These are phyloP conservation scores for Clarireedia hainanense DNA, from an alignment of 2,329 filamentous ascomycete species.

Conservation along the genomic window DNA sequence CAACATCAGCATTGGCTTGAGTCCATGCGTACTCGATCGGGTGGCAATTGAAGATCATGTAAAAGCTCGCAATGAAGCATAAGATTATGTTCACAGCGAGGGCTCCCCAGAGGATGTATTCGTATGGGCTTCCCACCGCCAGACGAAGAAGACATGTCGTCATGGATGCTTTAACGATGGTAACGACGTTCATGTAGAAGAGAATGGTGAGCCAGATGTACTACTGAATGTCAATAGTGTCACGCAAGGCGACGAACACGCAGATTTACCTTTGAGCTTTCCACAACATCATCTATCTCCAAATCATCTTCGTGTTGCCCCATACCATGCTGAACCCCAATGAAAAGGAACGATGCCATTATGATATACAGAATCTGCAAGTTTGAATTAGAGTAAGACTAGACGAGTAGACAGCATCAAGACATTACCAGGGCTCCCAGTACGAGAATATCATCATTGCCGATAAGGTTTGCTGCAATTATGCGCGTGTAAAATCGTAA, in stretches of 20 bases:
- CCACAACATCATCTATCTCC: background rate
- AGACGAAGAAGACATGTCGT: slow-evolving; percentile 8
- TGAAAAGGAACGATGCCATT: slow-evolving; percentile 7
- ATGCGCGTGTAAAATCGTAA: slow-evolving; percentile 6
- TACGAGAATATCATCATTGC: slow-evolving; percentile 7
- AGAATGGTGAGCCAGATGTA: slow-evolving; percentile 8
- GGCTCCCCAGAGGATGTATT: slow-evolving; percentile 3
- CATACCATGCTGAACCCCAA: slow-evolving; percentile 4
- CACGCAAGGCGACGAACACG: background rate
- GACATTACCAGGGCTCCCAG: slow-evolving; percentile 1
- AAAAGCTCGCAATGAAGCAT: slow-evolving; percentile 5
- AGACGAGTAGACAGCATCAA: too few species aligned
- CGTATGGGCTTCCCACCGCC: background rate
- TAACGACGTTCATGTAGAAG: slow-evolving; percentile 3
- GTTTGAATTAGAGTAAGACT: background rate
- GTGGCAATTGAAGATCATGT: slow-evolving; percentile 5
- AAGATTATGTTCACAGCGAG: slow-evolving; percentile 2
- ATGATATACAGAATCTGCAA: slow-evolving; percentile 1
- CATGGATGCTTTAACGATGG: slow-evolving; percentile 4
- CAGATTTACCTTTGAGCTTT: slow-evolving; percentile 4
- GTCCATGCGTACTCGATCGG: slow-evolving; percentile 7
- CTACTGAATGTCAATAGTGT: background rate
- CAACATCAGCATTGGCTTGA: background rate
- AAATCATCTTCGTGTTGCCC: slow-evolving; percentile 3
- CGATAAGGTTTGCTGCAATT: slow-evolving; percentile 1